phyloP scores from a whole-genome alignment of 768 basidiomycete genomes.

The Polyporus arcularius region DNA sequence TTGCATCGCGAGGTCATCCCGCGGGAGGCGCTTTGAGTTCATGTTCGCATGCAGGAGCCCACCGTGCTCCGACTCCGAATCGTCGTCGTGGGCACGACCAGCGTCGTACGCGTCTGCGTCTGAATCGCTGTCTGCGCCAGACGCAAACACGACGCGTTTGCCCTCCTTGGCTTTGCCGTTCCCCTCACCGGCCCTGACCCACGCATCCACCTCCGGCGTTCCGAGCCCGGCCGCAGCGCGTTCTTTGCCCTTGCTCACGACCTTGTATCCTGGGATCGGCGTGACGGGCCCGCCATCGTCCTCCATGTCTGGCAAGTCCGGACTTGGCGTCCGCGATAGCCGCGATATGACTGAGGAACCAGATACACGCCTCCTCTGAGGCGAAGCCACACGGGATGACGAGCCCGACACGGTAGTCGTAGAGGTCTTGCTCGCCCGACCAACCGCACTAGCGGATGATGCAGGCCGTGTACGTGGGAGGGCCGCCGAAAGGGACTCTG shows the following conservation, averaged over 20 bases:
- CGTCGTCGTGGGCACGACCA: slow-evolving; percentile 13
- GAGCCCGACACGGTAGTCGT: slow-evolving; percentile 9
- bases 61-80: slow-evolving; percentile 23
- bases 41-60: slow-evolving; percentile 3
- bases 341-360: slow-evolving; percentile 3
- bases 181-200: slow-evolving; percentile 47
- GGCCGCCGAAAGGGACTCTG: slow-evolving; percentile 15
- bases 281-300: slow-evolving; percentile 30
- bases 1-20: slow-evolving; percentile 22
- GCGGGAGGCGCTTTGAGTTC: background rate
- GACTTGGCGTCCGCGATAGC: slow-evolving; percentile 26
- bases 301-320: slow-evolving; percentile 16
- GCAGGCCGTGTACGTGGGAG: slow-evolving; percentile 11
- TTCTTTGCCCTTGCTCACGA: slow-evolving; percentile 17
- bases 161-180: slow-evolving; percentile 30
- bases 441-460: slow-evolving; percentile 9
- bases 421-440: slow-evolving; percentile 18
- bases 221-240: slow-evolving; percentile 44
- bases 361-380: background rate
- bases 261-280: slow-evolving; percentile 31
- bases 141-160: slow-evolving; percentile 52
- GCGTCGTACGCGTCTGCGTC: slow-evolving; percentile 3
- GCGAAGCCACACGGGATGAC: background rate
- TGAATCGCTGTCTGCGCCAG: slow-evolving; percentile 24
- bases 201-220: slow-evolving; percentile 53